These are phyloP conservation scores for Neurospora sp. DNA, from an alignment of 495 filamentous ascomycete species.

Conservation along the genomic window DNA sequence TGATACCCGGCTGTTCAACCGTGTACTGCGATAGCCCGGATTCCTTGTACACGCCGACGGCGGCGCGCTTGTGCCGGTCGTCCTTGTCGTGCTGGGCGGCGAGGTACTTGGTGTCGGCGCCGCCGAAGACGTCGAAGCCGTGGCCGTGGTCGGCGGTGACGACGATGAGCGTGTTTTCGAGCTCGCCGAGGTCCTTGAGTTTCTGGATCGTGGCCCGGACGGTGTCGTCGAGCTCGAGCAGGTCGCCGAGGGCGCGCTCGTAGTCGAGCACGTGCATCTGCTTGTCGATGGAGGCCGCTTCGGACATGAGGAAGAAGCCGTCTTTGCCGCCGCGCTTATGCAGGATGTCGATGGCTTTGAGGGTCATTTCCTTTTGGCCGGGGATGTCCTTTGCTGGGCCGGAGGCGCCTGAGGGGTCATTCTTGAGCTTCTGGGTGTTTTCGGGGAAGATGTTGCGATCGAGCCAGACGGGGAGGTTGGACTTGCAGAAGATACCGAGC, in stretches of 20 bases:
- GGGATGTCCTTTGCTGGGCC: conserved; percentile 55
- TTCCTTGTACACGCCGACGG: conserved; percentile 56
- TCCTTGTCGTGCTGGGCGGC: conserved; percentile 36
- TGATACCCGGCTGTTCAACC: conserved; percentile 26
- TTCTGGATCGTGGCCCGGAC: conserved; percentile 55
- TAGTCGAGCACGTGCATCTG: conserved; percentile 71
- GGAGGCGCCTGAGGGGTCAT: conserved; percentile 50
- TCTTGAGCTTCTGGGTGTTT: conserved; percentile 48
- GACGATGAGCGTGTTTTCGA: conserved; percentile 58
- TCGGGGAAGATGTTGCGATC: conserved; percentile 61
- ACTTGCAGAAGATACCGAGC: conserved; percentile 58
- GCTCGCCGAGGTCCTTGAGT: conserved; percentile 42
- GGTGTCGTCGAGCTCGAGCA: conserved; percentile 68
- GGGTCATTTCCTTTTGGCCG: conserved; percentile 70
- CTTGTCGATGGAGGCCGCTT: conserved; percentile 70
- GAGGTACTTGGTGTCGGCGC: conserved; percentile 49
- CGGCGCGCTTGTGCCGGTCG: conserved; percentile 54
- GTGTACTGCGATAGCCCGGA: conserved; percentile 64
- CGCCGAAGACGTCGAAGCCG: conserved; percentile 52
- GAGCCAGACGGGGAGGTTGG: conserved; percentile 60
- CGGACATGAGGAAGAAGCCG: conserved; percentile 69
- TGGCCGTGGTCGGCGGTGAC: conserved; percentile 73
- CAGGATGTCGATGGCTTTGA: conserved; percentile 66
- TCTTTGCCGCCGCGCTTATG: conserved; percentile 49
- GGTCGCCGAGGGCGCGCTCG: conserved; percentile 62